phyloP scores from a whole-genome alignment of 768 basidiomycete genomes.

The Sarcomyxa edulis region DNA sequence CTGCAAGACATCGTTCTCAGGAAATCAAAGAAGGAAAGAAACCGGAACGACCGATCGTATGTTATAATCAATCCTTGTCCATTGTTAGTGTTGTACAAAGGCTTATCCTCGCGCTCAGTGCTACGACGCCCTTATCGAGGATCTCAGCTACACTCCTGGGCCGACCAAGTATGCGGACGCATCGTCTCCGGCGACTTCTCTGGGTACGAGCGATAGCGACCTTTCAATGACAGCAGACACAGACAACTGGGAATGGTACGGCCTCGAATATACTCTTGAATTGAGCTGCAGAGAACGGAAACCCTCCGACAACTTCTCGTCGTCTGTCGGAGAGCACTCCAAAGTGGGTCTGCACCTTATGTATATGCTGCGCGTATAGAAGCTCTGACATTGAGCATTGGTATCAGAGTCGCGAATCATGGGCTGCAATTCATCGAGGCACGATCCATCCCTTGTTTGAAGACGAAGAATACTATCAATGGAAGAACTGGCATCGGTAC shows the following conservation, averaged over 20 bases:
- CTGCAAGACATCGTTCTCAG: constrained; percentile 13
- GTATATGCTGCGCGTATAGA: not conserved
- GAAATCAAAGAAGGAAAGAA: constrained; percentile 36
- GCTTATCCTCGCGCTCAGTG: constrained; percentile 7
- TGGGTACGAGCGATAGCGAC: no score
- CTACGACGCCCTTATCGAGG: constrained; percentile 17
- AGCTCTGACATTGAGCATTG: not conserved
- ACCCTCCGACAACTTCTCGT: constrained; percentile 20
- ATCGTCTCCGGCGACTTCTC: not conserved
- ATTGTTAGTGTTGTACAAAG: not conserved
- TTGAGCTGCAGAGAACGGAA: constrained; percentile 32
- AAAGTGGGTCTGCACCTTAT: constrained; percentile 13
- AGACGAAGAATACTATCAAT: constrained; percentile 35
- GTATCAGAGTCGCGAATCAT: constrained; percentile 38
- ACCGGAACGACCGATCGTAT: constrained; percentile 23
- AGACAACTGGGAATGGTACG: constrained; percentile 35
- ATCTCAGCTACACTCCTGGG: constrained; percentile 4
- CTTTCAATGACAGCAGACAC: constrained; percentile 7
- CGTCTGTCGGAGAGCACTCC: constrained; percentile 32
- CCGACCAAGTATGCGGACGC: constrained; percentile 2
- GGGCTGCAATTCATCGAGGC: constrained; percentile 35
- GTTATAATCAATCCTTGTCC: no score
- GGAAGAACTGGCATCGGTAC: constrained; percentile 40
- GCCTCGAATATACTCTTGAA: constrained; percentile 37
- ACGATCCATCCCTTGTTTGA: constrained; percentile 30